A percentile compares a stretch with the other conserved stretches of the same genome.
phyloP scores from a whole-genome alignment of 2,329 filamentous ascomycete species.

The Apiospora pterosperma region DNA sequence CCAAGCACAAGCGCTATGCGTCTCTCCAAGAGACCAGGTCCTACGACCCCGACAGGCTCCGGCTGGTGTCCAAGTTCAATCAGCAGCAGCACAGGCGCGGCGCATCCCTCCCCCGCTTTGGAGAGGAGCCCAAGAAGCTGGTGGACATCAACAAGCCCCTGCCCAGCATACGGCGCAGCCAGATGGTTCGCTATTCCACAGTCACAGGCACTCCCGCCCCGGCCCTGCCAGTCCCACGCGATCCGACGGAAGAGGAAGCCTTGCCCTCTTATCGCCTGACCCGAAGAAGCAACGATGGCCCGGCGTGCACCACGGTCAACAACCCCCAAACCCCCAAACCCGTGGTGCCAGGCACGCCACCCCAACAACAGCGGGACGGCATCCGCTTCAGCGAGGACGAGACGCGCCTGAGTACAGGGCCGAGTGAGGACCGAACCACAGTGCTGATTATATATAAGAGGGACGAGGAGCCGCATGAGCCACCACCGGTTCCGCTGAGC shows the following conservation, averaged over 20 bases:
- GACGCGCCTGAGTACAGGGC: background rate
- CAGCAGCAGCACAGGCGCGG: background rate
- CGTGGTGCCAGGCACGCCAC: background rate
- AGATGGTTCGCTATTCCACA: background rate
- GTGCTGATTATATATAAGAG: constrained; percentile 20
- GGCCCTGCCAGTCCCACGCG: background rate
- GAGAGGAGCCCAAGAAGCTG: background rate
- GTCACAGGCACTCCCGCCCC: background rate
- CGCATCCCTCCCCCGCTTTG: background rate
- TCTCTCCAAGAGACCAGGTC: background rate
- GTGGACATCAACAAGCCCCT: constrained; percentile 27
- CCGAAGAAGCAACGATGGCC: background rate
- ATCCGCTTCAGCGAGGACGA: constrained; percentile 9
- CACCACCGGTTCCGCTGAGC: background rate
- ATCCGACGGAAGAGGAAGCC: background rate
- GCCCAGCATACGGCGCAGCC: constrained; percentile 17
- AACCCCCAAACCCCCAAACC: background rate
- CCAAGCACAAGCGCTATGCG: background rate
- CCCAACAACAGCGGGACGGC: constrained; percentile 6
- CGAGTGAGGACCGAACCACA: constrained; percentile 14
- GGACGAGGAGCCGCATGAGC: constrained; percentile 1
- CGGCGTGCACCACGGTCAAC: background rate
- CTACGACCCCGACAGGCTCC: background rate
- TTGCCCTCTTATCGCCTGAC: background rate
- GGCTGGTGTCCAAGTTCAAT: background rate